These are phyloP conservation scores for Nasturtium officinale DNA, from an alignment of 345 rosid genomes.

Conservation along the genomic window DNA sequence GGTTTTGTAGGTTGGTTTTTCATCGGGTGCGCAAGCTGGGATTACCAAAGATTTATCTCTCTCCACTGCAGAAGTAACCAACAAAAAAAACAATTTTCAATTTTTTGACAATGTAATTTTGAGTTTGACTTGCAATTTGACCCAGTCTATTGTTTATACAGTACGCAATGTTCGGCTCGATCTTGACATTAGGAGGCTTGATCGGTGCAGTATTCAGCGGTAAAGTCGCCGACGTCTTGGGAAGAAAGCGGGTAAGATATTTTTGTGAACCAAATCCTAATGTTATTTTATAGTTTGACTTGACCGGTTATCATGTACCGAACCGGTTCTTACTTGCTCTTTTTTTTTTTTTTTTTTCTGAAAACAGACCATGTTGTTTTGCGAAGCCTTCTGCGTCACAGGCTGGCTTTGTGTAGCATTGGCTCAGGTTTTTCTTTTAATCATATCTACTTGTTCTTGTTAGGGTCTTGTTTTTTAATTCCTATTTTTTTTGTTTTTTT, in stretches of 20 bases:
- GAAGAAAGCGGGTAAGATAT: conserved; percentile 38
- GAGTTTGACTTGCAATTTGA: conserved; percentile 1
- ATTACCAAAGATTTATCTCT: conserved; percentile 52
- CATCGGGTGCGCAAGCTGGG: conserved; percentile 51
- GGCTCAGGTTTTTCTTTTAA: conserved; percentile 43
- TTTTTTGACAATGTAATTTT: background rate
- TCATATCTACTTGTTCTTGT: conserved; percentile 15
- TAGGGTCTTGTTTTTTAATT: background rate
- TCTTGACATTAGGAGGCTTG: conserved; percentile 47
- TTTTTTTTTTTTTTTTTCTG: background rate
- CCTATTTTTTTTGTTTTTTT: background rate
- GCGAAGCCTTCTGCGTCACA: conserved; percentile 38
- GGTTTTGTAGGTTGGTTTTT: conserved; percentile 46
- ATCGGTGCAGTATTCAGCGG: conserved; percentile 49
- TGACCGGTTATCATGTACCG: conserved; percentile 26
- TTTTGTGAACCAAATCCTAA: background rate
- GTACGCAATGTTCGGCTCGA: conserved; percentile 45
- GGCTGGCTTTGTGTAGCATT: conserved; percentile 52
- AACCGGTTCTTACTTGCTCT: background rate
- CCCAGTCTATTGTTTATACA: background rate
- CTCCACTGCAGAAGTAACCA: conserved; percentile 39
- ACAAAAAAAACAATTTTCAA: background rate
- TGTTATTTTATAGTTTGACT: background rate
- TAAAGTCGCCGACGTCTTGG: conserved; percentile 46
- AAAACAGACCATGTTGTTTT: conserved; percentile 52